Percentiles rank a stretch among this genome's conserved stretches.
Evolutionary conservation across 306 rosid genomes (phyloP).

Genomic region (Phaseolus lunatus): DNA sequence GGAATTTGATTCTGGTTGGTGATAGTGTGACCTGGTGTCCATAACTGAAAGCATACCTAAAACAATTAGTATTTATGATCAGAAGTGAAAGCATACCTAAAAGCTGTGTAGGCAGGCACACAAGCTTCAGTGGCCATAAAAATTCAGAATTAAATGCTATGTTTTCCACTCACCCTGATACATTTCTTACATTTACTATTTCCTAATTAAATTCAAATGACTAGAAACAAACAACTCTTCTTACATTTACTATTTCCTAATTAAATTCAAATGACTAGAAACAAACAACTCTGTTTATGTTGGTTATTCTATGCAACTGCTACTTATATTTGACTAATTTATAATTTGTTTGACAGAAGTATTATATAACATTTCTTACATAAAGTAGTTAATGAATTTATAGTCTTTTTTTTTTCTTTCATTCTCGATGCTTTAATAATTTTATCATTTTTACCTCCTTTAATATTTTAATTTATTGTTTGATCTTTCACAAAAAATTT

Average conservation of each 20-base stretch:
- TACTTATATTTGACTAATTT: background rate
- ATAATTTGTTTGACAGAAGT: background rate
- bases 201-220: background rate
- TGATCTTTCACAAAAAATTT: background rate
- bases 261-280: background rate
- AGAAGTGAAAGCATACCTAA: slow-evolving; percentile 39
- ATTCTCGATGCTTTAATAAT: no score
- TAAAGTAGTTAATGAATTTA: background rate
- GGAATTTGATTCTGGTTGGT: background rate
- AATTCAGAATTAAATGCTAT: background rate
- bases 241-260: no score
- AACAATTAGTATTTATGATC: slow-evolving; percentile 21
- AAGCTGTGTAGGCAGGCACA: background rate
- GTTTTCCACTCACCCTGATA: background rate
- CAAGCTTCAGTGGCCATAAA: background rate
- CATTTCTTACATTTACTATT: background rate
- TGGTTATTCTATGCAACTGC: background rate
- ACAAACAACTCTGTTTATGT: background rate
- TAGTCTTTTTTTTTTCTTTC: background rate
- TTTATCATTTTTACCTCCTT: background rate
- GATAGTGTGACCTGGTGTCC: background rate
- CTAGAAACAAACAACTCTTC: background rate
- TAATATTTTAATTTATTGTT: background rate
- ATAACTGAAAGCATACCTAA: slow-evolving; percentile 43
- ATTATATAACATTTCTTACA: background rate